Conservation (phyloP, 805 yeast species). For the Cyberlindnera lachancei region DNA sequence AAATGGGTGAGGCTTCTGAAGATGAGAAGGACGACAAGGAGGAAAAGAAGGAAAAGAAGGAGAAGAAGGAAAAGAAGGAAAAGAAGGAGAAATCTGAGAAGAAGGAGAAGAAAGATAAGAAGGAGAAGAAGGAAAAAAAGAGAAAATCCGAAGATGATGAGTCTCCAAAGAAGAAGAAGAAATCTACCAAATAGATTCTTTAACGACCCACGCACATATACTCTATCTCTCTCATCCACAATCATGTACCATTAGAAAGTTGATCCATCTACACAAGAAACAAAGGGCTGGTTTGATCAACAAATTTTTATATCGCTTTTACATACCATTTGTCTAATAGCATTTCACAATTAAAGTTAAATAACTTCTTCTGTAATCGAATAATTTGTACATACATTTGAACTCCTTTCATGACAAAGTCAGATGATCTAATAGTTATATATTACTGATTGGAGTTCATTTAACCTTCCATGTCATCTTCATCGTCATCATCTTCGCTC, state of each 20-base stretch:
- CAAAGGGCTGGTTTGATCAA: no score
- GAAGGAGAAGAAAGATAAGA: slow-evolving; percentile 29
- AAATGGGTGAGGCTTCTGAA: slow-evolving; percentile 28
- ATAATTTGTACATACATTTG: not conserved
- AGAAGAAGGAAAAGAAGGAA: slow-evolving; percentile 44
- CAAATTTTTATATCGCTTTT: slow-evolving; percentile 1
- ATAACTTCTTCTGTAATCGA: no score
- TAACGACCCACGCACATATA: not conserved
- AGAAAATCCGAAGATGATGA: slow-evolving; percentile 9
- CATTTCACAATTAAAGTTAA: no score
- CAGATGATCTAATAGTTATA: not conserved
- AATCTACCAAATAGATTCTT: no score
- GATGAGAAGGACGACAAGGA: slow-evolving; percentile 32
- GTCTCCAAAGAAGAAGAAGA: slow-evolving; percentile 9
- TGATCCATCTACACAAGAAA: not conserved
- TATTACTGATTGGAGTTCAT: no score
- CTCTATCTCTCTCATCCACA: not conserved
- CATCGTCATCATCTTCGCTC: slow-evolving; percentile 46
- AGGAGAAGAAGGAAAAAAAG: slow-evolving; percentile 21
- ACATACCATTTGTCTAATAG: slow-evolving; percentile 1
- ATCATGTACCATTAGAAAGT: slow-evolving; percentile 3
- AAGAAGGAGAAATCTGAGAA: slow-evolving; percentile 42
- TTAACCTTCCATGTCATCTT: slow-evolving; percentile 14
- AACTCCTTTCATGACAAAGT: not conserved
- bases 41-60: slow-evolving; percentile 38